These are phyloP conservation scores for Solanum hybrid DNA, from an alignment of 305 asterid species.

Conservation along the genomic window DNA sequence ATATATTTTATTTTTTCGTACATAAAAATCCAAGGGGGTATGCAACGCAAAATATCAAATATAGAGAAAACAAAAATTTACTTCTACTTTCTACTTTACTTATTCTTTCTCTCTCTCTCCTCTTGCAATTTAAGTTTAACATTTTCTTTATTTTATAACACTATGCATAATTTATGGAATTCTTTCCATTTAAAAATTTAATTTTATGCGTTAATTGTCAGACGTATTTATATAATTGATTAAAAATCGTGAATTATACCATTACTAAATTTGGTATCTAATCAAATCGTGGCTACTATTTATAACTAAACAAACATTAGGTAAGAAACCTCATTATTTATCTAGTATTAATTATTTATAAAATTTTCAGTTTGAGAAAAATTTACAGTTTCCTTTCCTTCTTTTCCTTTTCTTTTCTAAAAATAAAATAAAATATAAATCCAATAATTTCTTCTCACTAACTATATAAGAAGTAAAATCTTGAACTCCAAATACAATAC, in stretches of 20 bases:
- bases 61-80: too few relatives aligned
- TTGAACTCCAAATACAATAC: too few relatives aligned
- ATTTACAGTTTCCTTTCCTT: neutral
- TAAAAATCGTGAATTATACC: neutral
- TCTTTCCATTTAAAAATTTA: neutral
- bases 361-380: neutral
- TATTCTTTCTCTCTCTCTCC: too few relatives aligned
- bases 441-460: neutral
- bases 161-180: neutral
- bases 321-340: neutral
- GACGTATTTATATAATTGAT: neutral
- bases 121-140: too few relatives aligned
- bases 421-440: too few relatives aligned
- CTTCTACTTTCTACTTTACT: too few relatives aligned
- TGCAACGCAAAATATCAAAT: too few relatives aligned
- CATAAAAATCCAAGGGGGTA: too few relatives aligned
- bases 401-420: neutral
- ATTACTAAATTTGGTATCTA: neutral
- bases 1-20: too few relatives aligned
- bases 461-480: neutral
- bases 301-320: neutral
- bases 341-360: neutral
- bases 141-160: too few relatives aligned
- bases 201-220: neutral
- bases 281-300: neutral